Base-by-base conservation (phyloP, 2,329 filamentous ascomycete genomes). In the Colletotrichum tamarilloi region DNA sequence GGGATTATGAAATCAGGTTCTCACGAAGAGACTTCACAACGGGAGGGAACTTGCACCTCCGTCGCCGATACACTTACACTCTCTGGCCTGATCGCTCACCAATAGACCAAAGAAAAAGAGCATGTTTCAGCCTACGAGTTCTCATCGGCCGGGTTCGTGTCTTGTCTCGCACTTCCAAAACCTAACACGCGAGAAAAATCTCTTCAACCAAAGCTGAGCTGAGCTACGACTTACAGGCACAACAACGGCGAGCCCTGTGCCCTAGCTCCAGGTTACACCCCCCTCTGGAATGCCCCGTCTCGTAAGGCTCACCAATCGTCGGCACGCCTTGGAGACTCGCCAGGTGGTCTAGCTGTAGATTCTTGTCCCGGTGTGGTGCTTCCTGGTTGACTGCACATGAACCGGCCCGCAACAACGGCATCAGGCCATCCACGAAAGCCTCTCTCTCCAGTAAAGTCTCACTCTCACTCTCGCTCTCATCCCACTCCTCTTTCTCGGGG, bases 381-480 rank as follows among this genome's bases (percentile, higher is more conserved):
- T 42, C 32, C 57, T 42, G 16, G 2, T 38, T 52, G 6, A 38
- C 16, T 7, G 26, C 52, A 16, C 38, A 42, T 16, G 5, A 38
- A 38, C 59, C 53, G 69, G 69, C 63, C 68, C 63, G 64, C 35
- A 62, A 19, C 32, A 32, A 56, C 26, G 56, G 46, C 14, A 67
- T 71, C 46, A 67, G 68, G 68, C 68, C 68, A 71, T 59, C 42
- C 6, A 59, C 19, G 12, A 24, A 60, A 28, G 56, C n/a, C 58
- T 49, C 28, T 5, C 63, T 38, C 42, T 46, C 38, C 14, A n/a
- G 42, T n/a, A 46, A 7, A 49, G 42, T 49, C 42, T 49, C 42
- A 49, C 16, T 49, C 42, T 49, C 38, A 49, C 16, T 49, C 19
- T 49, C 42, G 19, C 16, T 49, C 7, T 49, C 19, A 49, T 49